Conservation (phyloP, 192 early-diverging fungal genomes). For the Phycomyces blakesleeanus region DNA sequence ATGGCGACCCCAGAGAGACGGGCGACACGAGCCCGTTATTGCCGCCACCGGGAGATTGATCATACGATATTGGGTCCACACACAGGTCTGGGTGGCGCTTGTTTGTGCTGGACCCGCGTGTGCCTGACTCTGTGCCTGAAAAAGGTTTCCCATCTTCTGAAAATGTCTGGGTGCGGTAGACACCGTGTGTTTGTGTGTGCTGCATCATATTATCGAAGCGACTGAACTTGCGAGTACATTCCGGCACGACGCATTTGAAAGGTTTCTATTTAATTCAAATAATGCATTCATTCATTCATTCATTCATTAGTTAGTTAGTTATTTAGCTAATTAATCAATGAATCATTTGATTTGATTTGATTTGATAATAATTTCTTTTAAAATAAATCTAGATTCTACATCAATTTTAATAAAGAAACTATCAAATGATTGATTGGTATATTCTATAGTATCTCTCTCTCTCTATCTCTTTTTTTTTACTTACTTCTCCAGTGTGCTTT, state of each 20-base stretch:
- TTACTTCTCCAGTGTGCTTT: slow-evolving; percentile 41
- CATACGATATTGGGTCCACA: background rate
- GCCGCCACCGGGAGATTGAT: background rate
- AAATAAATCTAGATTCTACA: too few species aligned
- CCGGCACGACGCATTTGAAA: slow-evolving; percentile 64
- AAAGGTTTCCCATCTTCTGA: background rate
- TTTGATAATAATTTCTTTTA: too few species aligned
- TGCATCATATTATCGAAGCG: slow-evolving; percentile 84
- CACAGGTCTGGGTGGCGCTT: background rate
- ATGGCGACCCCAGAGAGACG: background rate
- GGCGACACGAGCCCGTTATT: slow-evolving; percentile 5
- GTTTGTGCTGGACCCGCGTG: background rate
- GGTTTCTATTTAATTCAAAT: too few species aligned
- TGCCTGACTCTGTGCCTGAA: background rate
- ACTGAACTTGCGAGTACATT: slow-evolving; percentile 63
- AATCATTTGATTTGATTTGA: too few species aligned
- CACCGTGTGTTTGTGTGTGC: slow-evolving; percentile 68
- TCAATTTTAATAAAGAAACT: too few species aligned
- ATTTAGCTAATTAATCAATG: background rate
- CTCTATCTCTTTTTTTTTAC: too few species aligned
- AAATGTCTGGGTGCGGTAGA: slow-evolving; percentile 13
- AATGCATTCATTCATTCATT: too few species aligned
- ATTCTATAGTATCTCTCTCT: too few species aligned
- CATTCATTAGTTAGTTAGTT: too few species aligned
- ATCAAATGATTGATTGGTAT: too few species aligned